These are phyloP conservation scores for Bryoerythrophyllum caledonicum DNA, from an alignment of 225 moss, liverwort and hornwort genomes.

Conservation along the genomic window DNA sequence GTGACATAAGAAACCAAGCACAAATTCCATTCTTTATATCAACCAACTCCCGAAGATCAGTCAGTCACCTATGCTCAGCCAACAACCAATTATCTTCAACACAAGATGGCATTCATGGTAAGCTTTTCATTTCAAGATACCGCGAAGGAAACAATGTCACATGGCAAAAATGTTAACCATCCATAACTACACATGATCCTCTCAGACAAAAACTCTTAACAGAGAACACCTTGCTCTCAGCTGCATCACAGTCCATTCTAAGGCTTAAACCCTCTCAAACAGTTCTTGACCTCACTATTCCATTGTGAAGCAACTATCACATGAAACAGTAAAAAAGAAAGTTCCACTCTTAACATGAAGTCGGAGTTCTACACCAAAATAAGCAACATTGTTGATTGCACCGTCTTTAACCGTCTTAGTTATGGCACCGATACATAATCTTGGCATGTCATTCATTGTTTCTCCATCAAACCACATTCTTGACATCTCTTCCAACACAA, in stretches of 20 bases:
- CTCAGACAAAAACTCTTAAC: neutral
- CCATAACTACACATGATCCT: neutral
- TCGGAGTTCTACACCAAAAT: neutral
- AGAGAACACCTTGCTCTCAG: neutral
- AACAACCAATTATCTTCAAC: slow-evolving; percentile 21
- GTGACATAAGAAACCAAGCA: neutral
- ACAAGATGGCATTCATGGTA: too few relatives aligned
- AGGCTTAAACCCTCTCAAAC: neutral
- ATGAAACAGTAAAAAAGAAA: slow-evolving; percentile 13
- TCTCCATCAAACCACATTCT: too few relatives aligned
- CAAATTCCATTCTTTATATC: neutral
- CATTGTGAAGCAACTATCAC: neutral
- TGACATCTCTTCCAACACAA: too few relatives aligned
- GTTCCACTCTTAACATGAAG: neutral
- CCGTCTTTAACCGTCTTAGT: neutral
- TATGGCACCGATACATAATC: slow-evolving; percentile 11
- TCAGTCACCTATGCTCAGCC: slow-evolving; percentile 57
- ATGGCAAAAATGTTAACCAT: neutral
- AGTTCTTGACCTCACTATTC: neutral
- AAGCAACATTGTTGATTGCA: neutral
- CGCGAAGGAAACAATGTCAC: slow-evolving; percentile 31
- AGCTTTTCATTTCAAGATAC: too few relatives aligned
- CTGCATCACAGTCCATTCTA: neutral
- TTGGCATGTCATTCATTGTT: slow-evolving; percentile 8
- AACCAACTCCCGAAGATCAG: neutral